A percentile compares a stretch with the other conserved stretches of the same genome.
Conservation (phyloP, 2,329 filamentous ascomycete genomes). For the Monosporascus sp. region DNA sequence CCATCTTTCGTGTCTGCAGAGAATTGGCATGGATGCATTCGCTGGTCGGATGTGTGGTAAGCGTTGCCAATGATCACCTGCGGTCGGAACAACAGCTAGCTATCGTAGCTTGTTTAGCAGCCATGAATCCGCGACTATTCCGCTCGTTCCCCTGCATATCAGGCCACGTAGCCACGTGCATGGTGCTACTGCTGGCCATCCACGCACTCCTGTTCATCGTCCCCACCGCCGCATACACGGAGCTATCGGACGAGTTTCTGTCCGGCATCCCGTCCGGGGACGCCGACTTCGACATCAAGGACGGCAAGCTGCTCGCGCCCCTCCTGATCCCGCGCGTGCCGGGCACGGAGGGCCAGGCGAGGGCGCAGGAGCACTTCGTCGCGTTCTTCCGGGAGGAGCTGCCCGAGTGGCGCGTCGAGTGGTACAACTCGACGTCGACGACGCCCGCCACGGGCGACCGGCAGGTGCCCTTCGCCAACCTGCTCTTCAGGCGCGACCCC, state of each 20-base stretch:
- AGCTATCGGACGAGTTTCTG: conserved; percentile 62
- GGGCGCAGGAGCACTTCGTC: conserved; percentile 66
- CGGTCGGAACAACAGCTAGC: background rate
- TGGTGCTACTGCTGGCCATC: conserved; percentile 17
- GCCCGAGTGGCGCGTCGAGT: conserved; percentile 64
- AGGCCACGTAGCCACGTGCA: background rate
- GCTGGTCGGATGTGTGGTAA: background rate
- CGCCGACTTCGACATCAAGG: conserved; percentile 67
- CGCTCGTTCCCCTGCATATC: background rate
- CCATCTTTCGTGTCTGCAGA: background rate
- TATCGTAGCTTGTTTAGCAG: background rate
- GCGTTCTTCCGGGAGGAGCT: conserved; percentile 63
- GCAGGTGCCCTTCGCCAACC: conserved; percentile 68
- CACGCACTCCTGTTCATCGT: conserved; percentile 21
- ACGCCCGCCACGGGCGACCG: conserved; percentile 60
- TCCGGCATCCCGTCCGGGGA: conserved; percentile 56
- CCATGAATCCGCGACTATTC: background rate
- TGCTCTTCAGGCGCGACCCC: conserved; percentile 73
- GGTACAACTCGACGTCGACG: conserved; percentile 69
- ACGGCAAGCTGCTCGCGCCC: conserved; percentile 64
- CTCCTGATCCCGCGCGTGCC: conserved; percentile 71
- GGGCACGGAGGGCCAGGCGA: conserved; percentile 62
- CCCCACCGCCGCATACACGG: conserved; percentile 26
- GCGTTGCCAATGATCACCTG: background rate
- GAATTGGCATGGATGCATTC: background rate